A percentile compares a stretch with the other conserved stretches of the same genome.
phyloP scores from a whole-genome alignment of 176 grass and related monocot genomes.

The Zizania latifolia region DNA sequence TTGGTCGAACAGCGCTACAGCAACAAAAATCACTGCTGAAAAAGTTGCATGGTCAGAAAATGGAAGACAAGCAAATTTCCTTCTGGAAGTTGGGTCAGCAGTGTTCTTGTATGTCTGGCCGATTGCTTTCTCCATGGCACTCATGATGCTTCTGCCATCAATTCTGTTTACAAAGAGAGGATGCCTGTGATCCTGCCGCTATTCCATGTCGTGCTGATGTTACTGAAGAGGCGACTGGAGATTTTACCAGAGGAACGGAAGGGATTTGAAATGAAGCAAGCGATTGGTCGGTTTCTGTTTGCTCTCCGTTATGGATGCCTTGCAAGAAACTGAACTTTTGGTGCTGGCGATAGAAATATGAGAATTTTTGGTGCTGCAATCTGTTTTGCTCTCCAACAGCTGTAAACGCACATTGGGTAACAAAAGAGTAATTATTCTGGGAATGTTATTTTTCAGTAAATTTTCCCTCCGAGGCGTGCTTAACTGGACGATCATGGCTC shows the following conservation, averaged over 20 bases:
- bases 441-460: not conserved
- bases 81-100: constrained; percentile 78
- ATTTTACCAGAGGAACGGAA: not conserved
- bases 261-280: not conserved
- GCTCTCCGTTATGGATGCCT: constrained; percentile 4
- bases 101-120: constrained; percentile 51
- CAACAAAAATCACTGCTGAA: constrained; percentile 47
- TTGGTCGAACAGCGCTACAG: constrained; percentile 52
- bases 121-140: constrained; percentile 48
- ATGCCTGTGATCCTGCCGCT: constrained; percentile 33
- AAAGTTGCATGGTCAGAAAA: constrained; percentile 54
- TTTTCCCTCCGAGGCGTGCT: not conserved
- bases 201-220: constrained; percentile 8
- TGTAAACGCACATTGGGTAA: constrained; percentile 32
- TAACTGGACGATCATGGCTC: not conserved
- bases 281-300: constrained; percentile 13
- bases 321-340: no score
- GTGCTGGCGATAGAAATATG: not conserved
- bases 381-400: not conserved
- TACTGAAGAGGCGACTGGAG: not conserved
- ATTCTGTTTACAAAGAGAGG: constrained; percentile 41
- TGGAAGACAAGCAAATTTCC: constrained; percentile 60
- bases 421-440: not conserved
- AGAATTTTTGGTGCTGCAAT: not conserved
- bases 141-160: constrained; percentile 17